These are phyloP conservation scores for Phyllosticta capitalensis DNA, from an alignment of 2,329 filamentous ascomycete genomes.

Conservation along the genomic window DNA sequence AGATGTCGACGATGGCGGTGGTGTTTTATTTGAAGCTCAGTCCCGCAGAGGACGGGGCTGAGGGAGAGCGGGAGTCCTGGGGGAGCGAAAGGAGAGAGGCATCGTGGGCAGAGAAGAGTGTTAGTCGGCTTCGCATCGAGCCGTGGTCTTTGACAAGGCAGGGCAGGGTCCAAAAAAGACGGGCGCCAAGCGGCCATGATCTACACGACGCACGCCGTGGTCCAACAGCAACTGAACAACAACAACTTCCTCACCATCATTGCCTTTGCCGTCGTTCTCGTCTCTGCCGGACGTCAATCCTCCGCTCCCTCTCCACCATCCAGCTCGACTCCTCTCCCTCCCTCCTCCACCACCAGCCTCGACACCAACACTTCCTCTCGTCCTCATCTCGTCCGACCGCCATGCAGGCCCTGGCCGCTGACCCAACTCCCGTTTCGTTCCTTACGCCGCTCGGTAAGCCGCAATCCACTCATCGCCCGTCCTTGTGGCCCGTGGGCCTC, in stretches of 20 bases:
- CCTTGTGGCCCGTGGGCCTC: conserved; percentile 25
- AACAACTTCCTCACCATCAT: too few relatives aligned
- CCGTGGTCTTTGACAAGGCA: conserved; percentile 9
- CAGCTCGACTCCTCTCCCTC: neutral
- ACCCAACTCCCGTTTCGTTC: conserved; percentile 13
- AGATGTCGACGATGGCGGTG: conserved; percentile 1
- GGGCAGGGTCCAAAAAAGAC: conserved; percentile 12
- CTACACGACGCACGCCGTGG: conserved; percentile 5
- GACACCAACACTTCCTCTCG: conserved; percentile 16
- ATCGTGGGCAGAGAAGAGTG: conserved; percentile 19
- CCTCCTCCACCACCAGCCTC: neutral
- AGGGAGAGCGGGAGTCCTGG: conserved; percentile 35
- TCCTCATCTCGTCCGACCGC: conserved; percentile 33
- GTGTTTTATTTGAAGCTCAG: conserved; percentile 27
- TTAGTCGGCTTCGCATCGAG: conserved; percentile 11
- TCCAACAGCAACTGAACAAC: neutral
- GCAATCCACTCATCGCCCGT: conserved; percentile 29
- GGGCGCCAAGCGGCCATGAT: conserved; percentile 11
- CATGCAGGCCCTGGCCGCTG: conserved; percentile 29
- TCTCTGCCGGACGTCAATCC: conserved; percentile 13
- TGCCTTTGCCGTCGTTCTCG: conserved; percentile 13
- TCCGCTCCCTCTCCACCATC: conserved; percentile 3
- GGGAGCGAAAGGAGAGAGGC: conserved; percentile 28
- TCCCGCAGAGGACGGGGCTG: conserved; percentile 42
- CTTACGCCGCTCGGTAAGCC: conserved; percentile 32